A percentile compares a stretch with the other conserved stretches of the same genome.
Conservation (phyloP, 768 basidiomycete species). For the Clitopilus hobsonii region DNA sequence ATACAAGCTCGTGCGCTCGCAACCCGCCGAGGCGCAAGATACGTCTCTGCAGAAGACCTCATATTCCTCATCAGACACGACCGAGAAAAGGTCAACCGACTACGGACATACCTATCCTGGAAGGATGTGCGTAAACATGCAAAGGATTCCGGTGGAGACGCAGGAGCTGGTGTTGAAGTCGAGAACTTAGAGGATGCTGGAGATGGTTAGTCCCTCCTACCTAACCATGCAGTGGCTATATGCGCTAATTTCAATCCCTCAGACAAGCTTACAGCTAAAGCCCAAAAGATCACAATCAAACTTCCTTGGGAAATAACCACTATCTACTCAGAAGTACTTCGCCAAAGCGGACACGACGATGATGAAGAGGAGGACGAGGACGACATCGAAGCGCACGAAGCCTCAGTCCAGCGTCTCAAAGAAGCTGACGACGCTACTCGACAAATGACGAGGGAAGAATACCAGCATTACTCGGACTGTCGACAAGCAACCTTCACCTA, state of each 20-base stretch:
- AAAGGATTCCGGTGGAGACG: constrained; percentile 84
- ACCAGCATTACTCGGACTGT: constrained; percentile 95
- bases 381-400: constrained; percentile 92
- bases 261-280: constrained; percentile 81
- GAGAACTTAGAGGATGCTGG: constrained; percentile 81
- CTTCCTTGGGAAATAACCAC: constrained; percentile 95
- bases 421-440: constrained; percentile 95
- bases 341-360: constrained; percentile 71
- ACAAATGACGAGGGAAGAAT: constrained; percentile 95
- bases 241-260: not conserved
- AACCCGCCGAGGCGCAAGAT: constrained; percentile 77
- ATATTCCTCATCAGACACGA: constrained; percentile 96
- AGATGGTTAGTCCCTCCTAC: constrained; percentile 56
- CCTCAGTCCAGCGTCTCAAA: constrained; percentile 83
- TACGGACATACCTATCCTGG: constrained; percentile 93
- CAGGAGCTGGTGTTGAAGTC: constrained; percentile 74
- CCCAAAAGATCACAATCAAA: constrained; percentile 91
- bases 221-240: not conserved
- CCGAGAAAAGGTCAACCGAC: constrained; percentile 86
- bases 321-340: constrained; percentile 84
- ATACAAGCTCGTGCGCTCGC: constrained; percentile 86
- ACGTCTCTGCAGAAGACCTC: constrained; percentile 88
- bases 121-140: constrained; percentile 95
- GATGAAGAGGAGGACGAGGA: constrained; percentile 96
- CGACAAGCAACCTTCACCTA: constrained; percentile 96